These are phyloP conservation scores for Vigna mungo DNA, from an alignment of 306 rosid genomes.

Conservation along the genomic window DNA sequence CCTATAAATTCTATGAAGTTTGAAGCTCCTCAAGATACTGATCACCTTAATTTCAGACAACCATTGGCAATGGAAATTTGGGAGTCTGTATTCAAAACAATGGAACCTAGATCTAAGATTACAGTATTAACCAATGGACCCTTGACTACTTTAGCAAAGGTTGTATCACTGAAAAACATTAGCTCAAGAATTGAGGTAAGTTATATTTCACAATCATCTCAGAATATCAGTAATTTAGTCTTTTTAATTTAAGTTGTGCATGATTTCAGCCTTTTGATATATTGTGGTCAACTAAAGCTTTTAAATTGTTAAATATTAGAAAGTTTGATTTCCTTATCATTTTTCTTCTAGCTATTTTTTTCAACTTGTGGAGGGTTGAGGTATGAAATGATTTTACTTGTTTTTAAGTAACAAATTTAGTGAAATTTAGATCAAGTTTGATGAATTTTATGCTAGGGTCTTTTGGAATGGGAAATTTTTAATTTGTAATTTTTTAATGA, in stretches of 20 bases:
- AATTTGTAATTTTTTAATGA: not conserved
- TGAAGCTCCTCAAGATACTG: slow-evolving; percentile 74
- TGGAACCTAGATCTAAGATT: slow-evolving; percentile 68
- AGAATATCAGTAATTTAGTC: not conserved
- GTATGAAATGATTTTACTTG: not conserved
- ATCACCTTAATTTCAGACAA: slow-evolving; percentile 79
- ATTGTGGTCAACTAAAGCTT: not conserved
- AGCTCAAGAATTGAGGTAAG: slow-evolving; percentile 71
- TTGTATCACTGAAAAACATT: slow-evolving; percentile 53
- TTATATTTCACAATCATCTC: not conserved
- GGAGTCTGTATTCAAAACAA: slow-evolving; percentile 61
- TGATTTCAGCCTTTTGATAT: not conserved
- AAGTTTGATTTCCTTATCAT: not conserved
- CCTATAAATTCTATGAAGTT: slow-evolving; percentile 64
- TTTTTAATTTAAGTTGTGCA: not conserved
- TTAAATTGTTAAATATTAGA: not conserved
- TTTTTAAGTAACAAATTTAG: not conserved
- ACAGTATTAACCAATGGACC: slow-evolving; percentile 92
- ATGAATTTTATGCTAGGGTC: not conserved
- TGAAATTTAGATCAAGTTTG: not conserved
- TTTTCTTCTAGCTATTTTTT: not conserved
- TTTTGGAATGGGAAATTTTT: not conserved
- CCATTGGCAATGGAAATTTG: slow-evolving; percentile 78
- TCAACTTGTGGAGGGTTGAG: not conserved
- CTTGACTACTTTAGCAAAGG: slow-evolving; percentile 83